Evolutionary conservation across 257 asterid species (phyloP), one percentile per base, ranked within the genome.

Genomic region (Penstemon davidsonii): DNA sequence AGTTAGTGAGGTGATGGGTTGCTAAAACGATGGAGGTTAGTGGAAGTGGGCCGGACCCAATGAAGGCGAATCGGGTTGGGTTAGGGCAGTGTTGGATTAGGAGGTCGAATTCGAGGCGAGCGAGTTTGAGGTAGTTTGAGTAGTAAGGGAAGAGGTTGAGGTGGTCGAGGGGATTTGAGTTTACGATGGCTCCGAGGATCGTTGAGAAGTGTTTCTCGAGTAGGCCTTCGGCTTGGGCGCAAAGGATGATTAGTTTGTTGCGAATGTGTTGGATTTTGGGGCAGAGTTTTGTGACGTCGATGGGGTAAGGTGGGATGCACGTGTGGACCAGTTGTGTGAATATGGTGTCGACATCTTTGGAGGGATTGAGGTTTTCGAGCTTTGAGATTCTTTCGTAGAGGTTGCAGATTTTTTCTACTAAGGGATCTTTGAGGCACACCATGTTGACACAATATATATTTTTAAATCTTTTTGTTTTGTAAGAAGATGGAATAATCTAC

Each of bases 1-100:
- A 9, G 7, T 72, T n/a, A 0, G 70, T 71, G 41, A 92, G 82
- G 74, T 92, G 96, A 65, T 76, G 39, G 7, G 86, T 45, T 6
- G 98, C 96, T 13, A 92, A 70, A 33, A 87, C 96, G 56, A 92
- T 81, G n/a, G 98, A 84, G 65, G 96, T 89, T 10, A 92, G 82
- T 2, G 98, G 96, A n/a, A 92, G 82, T 5, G 98, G 98, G 19
- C 96, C 96, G 7, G 96, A 89, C 25, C 98, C 98, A 4, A 89
- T 69, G 52, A 92, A 89, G 47, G 96, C 98, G 7, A 89, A 12
- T 2, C 75, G 78, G 6, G 33, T 10, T 0, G 94, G 91, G 66
- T 62, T 8, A 7, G 69, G 54, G 68, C 37, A 47, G 78, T 88
- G 86, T 25, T 66, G 80, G 52, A 56, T 38, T 3, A 92, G 82